These are phyloP conservation scores for Mycena vitilis DNA, from an alignment of 768 basidiomycete species.

Conservation along the genomic window DNA sequence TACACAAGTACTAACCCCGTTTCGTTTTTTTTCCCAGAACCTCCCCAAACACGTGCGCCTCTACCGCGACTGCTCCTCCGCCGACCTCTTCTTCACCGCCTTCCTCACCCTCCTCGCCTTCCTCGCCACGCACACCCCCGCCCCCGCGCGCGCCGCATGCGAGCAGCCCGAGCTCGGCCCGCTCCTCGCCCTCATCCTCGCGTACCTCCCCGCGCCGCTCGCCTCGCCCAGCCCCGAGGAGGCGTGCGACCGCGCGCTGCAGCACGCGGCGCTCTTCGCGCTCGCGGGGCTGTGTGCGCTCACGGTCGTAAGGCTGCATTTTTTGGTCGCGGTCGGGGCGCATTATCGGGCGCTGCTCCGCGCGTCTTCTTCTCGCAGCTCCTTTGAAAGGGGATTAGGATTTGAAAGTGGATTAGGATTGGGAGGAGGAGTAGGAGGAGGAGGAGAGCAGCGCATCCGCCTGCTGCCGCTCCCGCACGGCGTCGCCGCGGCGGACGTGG, in stretches of 20 bases:
- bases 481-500: conserved; percentile 19
- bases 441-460: conserved; percentile 19
- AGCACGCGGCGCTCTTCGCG: conserved; percentile 69
- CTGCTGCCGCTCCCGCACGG: conserved; percentile 29
- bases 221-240: conserved; percentile 47
- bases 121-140: conserved; percentile 50
- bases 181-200: conserved; percentile 66
- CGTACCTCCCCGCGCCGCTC: background rate
- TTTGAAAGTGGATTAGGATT: too few species aligned
- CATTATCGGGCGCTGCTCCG: conserved; percentile 22
- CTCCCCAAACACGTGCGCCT: conserved; percentile 76
- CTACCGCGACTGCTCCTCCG: conserved; percentile 85
- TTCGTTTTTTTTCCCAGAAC: conserved; percentile 58
- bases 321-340: conserved; percentile 69
- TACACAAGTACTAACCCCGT: background rate
- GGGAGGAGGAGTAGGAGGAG: too few species aligned
- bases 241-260: conserved; percentile 86
- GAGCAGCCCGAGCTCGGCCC: conserved; percentile 84
- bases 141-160: conserved; percentile 70
- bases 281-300: conserved; percentile 70
- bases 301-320: conserved; percentile 77
- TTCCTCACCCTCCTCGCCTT: conserved; percentile 66
- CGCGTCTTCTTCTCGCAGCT: background rate
- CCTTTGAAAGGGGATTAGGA: too few species aligned
- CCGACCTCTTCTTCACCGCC: conserved; percentile 78